A percentile compares a stretch with the other conserved stretches of the same genome.
phyloP scores from a whole-genome alignment of 371 early-diverging fungal genomes.

The Mortierella sp. region DNA sequence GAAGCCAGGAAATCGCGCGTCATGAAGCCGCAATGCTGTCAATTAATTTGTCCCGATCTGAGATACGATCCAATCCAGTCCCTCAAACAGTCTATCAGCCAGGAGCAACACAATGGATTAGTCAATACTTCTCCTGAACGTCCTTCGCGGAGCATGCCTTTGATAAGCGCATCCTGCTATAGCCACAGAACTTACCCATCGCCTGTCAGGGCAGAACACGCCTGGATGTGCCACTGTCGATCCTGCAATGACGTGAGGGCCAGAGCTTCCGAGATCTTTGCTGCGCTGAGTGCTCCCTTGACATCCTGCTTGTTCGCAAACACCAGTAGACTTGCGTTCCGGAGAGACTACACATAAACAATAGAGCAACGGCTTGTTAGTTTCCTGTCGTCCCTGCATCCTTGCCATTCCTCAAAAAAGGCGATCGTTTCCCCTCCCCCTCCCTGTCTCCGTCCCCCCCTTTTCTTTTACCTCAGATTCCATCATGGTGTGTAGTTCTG shows the following conservation, averaged over 20 bases:
- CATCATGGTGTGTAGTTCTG: constrained; percentile 82
- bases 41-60: constrained; percentile 59
- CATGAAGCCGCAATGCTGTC: not conserved
- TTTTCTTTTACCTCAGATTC: constrained; percentile 71
- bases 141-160: not conserved
- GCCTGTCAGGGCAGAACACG: constrained; percentile 81
- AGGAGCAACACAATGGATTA: not conserved
- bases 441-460: not conserved
- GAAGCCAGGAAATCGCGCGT: not conserved
- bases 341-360: constrained; percentile 61
- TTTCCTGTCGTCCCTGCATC: too few species aligned
- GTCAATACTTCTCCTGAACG: not conserved
- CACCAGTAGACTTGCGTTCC: constrained; percentile 73
- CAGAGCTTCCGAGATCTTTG: constrained; percentile 78
- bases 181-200: constrained; percentile 70
- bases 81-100: constrained; percentile 70
- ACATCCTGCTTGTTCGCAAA: constrained; percentile 85
- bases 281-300: constrained; percentile 74
- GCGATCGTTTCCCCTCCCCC: too few species aligned
- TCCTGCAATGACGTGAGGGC: constrained; percentile 74
- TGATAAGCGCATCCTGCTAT: not conserved
- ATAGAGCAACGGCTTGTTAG: too few species aligned
- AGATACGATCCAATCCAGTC: constrained; percentile 80
- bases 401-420: too few species aligned
- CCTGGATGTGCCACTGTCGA: constrained; percentile 84